A percentile compares a stretch with the other conserved stretches of the same genome.
Evolutionary conservation across 2,329 filamentous ascomycete genomes (phyloP).

Genomic region (Colletotrichum sp.): DNA sequence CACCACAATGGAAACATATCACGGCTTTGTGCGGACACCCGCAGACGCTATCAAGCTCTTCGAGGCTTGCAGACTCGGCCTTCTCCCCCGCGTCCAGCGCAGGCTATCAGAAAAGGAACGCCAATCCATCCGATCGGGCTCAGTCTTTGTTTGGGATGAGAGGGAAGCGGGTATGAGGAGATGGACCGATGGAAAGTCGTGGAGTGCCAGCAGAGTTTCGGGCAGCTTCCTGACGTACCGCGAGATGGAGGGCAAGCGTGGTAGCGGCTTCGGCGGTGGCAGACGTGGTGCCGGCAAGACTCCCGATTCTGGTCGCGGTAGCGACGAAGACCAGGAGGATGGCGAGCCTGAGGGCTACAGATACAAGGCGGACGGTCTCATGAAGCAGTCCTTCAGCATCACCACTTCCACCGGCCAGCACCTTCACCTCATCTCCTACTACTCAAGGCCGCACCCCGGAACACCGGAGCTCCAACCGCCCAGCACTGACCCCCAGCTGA

Average conservation of each 20-base stretch:
- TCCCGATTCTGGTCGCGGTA: conserved; percentile 79
- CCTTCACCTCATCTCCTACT: conserved; percentile 97
- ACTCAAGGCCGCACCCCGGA: conserved; percentile 77
- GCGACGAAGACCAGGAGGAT: conserved; percentile 85
- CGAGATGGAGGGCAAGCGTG: conserved; percentile 98
- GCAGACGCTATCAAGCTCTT: conserved; percentile 98
- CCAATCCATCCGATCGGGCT: conserved; percentile 93
- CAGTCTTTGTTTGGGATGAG: conserved; percentile 99
- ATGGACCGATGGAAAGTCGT: conserved; percentile 99
- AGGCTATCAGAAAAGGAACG: conserved; percentile 95
- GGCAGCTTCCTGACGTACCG: conserved; percentile 97
- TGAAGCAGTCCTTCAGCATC: conserved; percentile 99
- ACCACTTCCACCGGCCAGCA: conserved; percentile 88
- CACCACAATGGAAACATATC: conserved; percentile 90
- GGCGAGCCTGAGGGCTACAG: conserved; percentile 89
- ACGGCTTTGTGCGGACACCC: conserved; percentile 93
- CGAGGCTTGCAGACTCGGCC: conserved; percentile 88
- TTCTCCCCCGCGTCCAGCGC: conserved; percentile 89
- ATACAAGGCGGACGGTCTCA: conserved; percentile 94
- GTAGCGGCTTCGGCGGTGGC: conserved; percentile 71
- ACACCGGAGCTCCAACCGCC: conserved; percentile 79
- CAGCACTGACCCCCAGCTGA: conserved; percentile 77
- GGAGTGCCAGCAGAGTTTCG: conserved; percentile 96
- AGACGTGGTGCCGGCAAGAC: conserved; percentile 72
- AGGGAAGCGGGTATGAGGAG: conserved; percentile 96